Conservation (phyloP, 371 early-diverging fungal genomes). For the Mortierella sp. region DNA sequence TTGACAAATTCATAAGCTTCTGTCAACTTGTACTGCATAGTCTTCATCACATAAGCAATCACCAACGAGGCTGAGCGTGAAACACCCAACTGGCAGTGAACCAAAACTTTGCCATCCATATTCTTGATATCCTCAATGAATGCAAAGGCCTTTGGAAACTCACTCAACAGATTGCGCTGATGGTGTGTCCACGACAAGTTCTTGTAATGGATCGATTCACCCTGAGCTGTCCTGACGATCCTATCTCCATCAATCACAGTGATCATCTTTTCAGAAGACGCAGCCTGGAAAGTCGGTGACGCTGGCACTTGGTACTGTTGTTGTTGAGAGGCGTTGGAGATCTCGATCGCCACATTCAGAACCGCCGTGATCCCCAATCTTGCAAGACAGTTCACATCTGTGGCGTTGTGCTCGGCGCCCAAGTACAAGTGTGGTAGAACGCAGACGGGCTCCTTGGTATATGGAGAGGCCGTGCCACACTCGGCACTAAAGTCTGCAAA, state of each 20-base stretch:
- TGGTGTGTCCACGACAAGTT: constrained; percentile 85
- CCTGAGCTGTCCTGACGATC: constrained; percentile 16
- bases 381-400: constrained; percentile 53
- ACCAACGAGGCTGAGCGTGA: constrained; percentile 89
- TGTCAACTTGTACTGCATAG: constrained; percentile 62
- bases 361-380: constrained; percentile 63
- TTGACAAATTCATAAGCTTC: constrained; percentile 87
- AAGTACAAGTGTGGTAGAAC: constrained; percentile 77
- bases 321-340: constrained; percentile 37
- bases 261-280: neutral
- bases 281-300: neutral
- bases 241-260: constrained; percentile 4
- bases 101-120: constrained; percentile 71
- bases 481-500: constrained; percentile 50
- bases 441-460: constrained; percentile 62
- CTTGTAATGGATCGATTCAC: constrained; percentile 59
- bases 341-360: constrained; percentile 81
- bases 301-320: constrained; percentile 3
- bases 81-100: constrained; percentile 92
- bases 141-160: constrained; percentile 74
- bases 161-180: constrained; percentile 71
- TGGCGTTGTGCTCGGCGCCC: constrained; percentile 73
- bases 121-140: constrained; percentile 75
- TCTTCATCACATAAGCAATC: constrained; percentile 90
- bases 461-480: constrained; percentile 46